Conservation (phyloP, 345 rosid species). For the Acer campestre region DNA sequence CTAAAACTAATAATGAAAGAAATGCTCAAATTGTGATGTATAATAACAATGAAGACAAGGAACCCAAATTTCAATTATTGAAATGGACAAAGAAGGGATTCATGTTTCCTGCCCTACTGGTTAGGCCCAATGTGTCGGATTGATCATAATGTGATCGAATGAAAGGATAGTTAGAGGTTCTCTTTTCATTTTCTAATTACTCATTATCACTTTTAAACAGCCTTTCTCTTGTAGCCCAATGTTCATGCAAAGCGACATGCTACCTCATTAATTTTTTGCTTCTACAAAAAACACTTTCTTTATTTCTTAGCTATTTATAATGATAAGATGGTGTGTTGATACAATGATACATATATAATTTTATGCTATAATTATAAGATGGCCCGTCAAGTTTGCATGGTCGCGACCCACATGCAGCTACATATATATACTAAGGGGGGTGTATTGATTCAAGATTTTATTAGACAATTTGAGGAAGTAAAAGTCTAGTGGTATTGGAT, state of each 20-base stretch:
- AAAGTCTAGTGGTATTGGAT: no score
- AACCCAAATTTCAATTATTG: slow-evolving; percentile 29
- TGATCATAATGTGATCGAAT: background rate
- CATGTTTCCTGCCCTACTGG: slow-evolving; percentile 20
- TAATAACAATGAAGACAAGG: background rate
- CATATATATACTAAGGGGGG: no score
- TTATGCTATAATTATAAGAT: background rate
- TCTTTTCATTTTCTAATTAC: slow-evolving; percentile 3
- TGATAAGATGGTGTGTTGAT: background rate
- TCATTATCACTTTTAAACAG: slow-evolving; percentile 6
- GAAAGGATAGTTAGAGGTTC: background rate
- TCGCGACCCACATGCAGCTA: background rate
- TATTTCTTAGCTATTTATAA: no score
- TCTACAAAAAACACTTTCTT: no score
- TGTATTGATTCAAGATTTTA: no score
- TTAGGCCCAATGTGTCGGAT: slow-evolving; percentile 25
- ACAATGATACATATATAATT: background rate
- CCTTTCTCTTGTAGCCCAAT: slow-evolving; percentile 24
- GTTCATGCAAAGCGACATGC: slow-evolving; percentile 27
- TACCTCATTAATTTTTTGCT: background rate
- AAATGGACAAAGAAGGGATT: slow-evolving; percentile 27
- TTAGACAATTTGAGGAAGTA: no score
- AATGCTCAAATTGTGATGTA: background rate
- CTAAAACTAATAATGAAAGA: background rate
- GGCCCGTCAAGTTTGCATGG: slow-evolving; percentile 2